Conservation (phyloP, 805 yeast species). For the Yamadazyma paraphyllophila region DNA sequence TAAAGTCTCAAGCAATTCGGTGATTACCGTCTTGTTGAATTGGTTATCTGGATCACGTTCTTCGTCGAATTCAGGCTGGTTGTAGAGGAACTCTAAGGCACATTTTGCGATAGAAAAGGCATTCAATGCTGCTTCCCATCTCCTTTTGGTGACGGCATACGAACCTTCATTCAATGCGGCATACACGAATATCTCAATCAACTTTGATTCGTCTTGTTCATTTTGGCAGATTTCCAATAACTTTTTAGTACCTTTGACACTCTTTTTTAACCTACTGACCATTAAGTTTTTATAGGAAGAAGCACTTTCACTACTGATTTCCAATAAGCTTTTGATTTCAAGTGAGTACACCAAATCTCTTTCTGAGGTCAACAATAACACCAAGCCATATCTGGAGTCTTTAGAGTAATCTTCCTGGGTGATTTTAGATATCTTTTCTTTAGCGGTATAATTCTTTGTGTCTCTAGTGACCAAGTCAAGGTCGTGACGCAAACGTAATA, state of each 20-base stretch:
- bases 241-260: conserved; percentile 44
- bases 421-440: conserved; percentile 48
- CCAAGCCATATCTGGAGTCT: conserved; percentile 53
- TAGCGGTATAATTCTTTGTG: conserved; percentile 56
- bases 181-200: conserved; percentile 33
- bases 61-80: conserved; percentile 20
- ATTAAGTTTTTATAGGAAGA: conserved; percentile 47
- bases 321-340: conserved; percentile 57
- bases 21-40: conserved; percentile 41
- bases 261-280: conserved; percentile 65
- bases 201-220: conserved; percentile 32
- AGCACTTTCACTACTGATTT: conserved; percentile 47
- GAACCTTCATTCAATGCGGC: conserved; percentile 54
- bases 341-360: conserved; percentile 70
- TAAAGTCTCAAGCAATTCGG: conserved; percentile 54
- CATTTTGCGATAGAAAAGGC: conserved; percentile 61
- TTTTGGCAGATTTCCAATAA: conserved; percentile 40
- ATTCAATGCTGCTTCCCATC: conserved; percentile 53
- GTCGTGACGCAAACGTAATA: conserved; percentile 64
- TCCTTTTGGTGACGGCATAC: conserved; percentile 48
- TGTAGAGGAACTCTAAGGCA: conserved; percentile 50
- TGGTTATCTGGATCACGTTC: conserved; percentile 2
- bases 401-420: conserved; percentile 47
- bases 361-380: conserved; percentile 70
- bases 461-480: conserved; percentile 63